phyloP scores from a whole-genome alignment of 163 green algal species.

The Scenedesmus sp. region DNA sequence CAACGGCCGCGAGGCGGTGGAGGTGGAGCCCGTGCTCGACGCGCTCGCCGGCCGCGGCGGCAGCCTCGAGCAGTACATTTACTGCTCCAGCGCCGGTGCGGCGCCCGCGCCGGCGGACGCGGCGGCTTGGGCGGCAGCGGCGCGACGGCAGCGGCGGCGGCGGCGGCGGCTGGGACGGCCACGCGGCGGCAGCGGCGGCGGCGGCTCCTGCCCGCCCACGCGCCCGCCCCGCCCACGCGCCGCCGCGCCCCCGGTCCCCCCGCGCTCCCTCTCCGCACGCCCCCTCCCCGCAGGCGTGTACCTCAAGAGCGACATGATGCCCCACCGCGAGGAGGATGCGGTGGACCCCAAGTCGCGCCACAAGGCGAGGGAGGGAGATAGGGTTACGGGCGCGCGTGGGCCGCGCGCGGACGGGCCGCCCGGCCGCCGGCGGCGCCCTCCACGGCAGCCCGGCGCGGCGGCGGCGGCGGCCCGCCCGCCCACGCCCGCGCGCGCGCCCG shows the following conservation, averaged over 20 bases:
- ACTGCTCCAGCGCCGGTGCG: slow-evolving; percentile 51
- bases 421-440: too few relatives aligned
- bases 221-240: too few relatives aligned
- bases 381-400: neutral
- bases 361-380: slow-evolving; percentile 83
- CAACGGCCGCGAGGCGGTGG: slow-evolving; percentile 91
- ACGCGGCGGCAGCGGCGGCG: neutral
- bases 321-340: slow-evolving; percentile 90
- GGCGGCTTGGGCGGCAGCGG: too few relatives aligned
- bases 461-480: neutral
- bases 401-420: too few relatives aligned
- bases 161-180: too few relatives aligned
- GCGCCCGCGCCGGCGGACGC: too few relatives aligned
- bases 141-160: neutral
- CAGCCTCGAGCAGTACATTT: slow-evolving; percentile 82
- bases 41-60: slow-evolving; percentile 47
- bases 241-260: too few relatives aligned
- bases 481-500: neutral
- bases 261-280: neutral
- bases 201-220: neutral
- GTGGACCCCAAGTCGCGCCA: slow-evolving; percentile 91
- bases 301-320: slow-evolving; percentile 94
- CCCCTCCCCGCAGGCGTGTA: slow-evolving; percentile 80
- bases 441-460: too few relatives aligned
- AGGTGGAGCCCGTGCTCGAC: slow-evolving; percentile 83